Conservation (phyloP, 805 yeast species). For the Candida coquimbonensis region DNA sequence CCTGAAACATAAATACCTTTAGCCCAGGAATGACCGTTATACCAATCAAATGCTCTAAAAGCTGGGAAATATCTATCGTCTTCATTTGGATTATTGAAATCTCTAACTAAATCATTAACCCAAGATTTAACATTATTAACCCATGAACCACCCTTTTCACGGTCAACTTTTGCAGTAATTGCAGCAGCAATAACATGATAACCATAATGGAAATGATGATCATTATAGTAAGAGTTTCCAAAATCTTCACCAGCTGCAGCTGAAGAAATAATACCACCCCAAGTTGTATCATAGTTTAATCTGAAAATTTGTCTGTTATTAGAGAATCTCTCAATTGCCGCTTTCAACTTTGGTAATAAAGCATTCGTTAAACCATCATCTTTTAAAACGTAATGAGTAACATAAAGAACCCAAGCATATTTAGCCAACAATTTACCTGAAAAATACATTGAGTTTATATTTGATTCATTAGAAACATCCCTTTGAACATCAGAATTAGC, state of each 20-base stretch:
- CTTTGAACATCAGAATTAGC: slow-evolving; percentile 30
- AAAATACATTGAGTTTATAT: slow-evolving; percentile 79
- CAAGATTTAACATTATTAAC: slow-evolving; percentile 41
- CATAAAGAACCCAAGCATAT: slow-evolving; percentile 80
- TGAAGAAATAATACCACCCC: slow-evolving; percentile 73
- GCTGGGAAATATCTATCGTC: slow-evolving; percentile 57
- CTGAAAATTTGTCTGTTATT: slow-evolving; percentile 65
- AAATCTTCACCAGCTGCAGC: slow-evolving; percentile 59
- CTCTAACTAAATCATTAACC: slow-evolving; percentile 56
- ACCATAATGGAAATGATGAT: slow-evolving; percentile 74
- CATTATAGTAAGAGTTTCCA: slow-evolving; percentile 66
- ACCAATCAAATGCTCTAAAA: slow-evolving; percentile 68
- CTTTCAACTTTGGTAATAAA: slow-evolving; percentile 52
- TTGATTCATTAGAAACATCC: slow-evolving; percentile 40
- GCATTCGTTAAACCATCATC: slow-evolving; percentile 44
- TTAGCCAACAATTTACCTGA: slow-evolving; percentile 86
- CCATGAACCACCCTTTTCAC: slow-evolving; percentile 46
- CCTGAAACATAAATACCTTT: slow-evolving; percentile 64
- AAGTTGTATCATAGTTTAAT: slow-evolving; percentile 67
- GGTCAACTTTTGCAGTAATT: slow-evolving; percentile 50
- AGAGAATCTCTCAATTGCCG: slow-evolving; percentile 64
- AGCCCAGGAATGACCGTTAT: slow-evolving; percentile 73
- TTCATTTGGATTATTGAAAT: slow-evolving; percentile 53
- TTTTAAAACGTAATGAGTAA: slow-evolving; percentile 56
- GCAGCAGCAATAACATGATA: slow-evolving; percentile 71